Base-by-base conservation (phyloP, 441 rosid genomes). In the Croton setiger region DNA sequence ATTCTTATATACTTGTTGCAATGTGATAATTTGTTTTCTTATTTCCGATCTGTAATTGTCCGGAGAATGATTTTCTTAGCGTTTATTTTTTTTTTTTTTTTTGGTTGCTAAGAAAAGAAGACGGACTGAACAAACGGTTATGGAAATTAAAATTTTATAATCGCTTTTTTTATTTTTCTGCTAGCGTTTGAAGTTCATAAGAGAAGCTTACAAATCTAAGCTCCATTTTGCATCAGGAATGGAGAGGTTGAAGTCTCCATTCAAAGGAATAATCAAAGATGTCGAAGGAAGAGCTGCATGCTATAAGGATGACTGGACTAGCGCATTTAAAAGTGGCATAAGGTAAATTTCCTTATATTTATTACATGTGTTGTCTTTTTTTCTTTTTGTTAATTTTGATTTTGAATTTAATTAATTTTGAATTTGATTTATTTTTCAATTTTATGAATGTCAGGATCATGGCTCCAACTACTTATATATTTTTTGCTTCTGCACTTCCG, bases 401-500 rank as follows among this genome's bases (percentile, higher is more conserved):
- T n/a, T n/a, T n/a, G n/a, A n/a, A n/a, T n/a, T n/a, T n/a, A n/a
- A 2, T 2, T 41, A 31, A 3, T 12, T 52, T 23, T 51, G 53
- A 52, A 3, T 21, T 62, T 20, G 17, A 13, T 43, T 23, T 3
- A 11, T 49, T 66, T 15, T 65, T 8, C 11, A 7, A 12, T 60
- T 55, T 2, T 56, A 33, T 54, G 14, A 67, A 17, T 73, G 2
- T 66, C 86, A 88, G 93, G 83, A 84, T 91, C 56, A 48, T 91
- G 72, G 94, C 94, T 68, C 98, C 97, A 63, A 86, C 94, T 57
- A 72, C 82, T 1, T 91, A 86, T 66, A 85, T 87, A 66, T 93
- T 93, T 86, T 91, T 93, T 76, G 97, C 98, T 61, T 93, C 98
- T 54, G 96, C 96, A 15, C 86, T 93, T 67, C 97, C 95, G 44